Percentiles rank a stretch among this genome's conserved stretches.
These are phyloP conservation scores for Friedmanniomyces endolithicus DNA, from an alignment of 495 filamentous ascomycete genomes.

Conservation along the genomic window DNA sequence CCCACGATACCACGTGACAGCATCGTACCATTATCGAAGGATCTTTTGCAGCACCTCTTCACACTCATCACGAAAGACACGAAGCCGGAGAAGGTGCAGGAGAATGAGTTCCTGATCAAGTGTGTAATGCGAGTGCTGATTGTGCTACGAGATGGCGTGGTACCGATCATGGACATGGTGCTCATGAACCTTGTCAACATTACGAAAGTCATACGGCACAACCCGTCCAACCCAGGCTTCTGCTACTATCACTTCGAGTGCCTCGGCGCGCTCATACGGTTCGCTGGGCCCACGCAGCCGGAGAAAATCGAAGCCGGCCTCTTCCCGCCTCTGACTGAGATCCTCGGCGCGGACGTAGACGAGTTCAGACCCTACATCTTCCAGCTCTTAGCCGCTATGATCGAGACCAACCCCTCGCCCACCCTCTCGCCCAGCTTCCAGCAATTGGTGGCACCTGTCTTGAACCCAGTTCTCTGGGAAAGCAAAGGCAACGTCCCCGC, in stretches of 20 bases:
- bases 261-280: conserved; percentile 85
- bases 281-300: conserved; percentile 53
- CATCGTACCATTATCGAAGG: conserved; percentile 67
- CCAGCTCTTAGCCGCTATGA: conserved; percentile 79
- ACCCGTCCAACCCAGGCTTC: conserved; percentile 94
- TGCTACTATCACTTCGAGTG: conserved; percentile 98
- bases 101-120: conserved; percentile 97
- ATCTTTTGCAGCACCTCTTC: conserved; percentile 87
- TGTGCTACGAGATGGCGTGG: conserved; percentile 68
- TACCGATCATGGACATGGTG: conserved; percentile 57
- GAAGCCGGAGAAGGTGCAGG: conserved; percentile 83
- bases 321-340: conserved; percentile 60
- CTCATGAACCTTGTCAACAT: conserved; percentile 71
- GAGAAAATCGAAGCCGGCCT: conserved; percentile 64
- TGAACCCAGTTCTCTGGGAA: conserved; percentile 72
- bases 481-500: conserved; percentile 86
- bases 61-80: conserved; percentile 67
- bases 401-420: conserved; percentile 66
- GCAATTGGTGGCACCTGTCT: conserved; percentile 56
- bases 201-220: conserved; percentile 73
- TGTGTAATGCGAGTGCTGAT: conserved; percentile 96
- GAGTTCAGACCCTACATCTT: conserved; percentile 97
- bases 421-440: conserved; percentile 66
- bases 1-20: conserved; percentile 61
- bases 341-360: conserved; percentile 68